Percentiles rank a stretch among this genome's conserved stretches.
Evolutionary conservation across 1,139 yeast genomes (phyloP).

Genomic region (Pichia sp.): DNA sequence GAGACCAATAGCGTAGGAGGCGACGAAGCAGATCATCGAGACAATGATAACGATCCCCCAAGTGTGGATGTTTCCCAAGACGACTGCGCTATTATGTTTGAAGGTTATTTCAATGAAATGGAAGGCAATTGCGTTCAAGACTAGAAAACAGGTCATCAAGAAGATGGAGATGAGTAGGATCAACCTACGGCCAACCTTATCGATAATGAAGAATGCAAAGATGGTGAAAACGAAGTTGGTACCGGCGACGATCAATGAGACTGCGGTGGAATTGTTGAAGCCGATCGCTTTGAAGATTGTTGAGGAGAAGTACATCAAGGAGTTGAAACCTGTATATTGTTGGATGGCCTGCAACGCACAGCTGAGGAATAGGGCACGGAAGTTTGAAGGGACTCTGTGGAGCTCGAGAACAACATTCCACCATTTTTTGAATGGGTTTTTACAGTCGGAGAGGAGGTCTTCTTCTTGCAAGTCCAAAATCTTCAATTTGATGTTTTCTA

Average conservation of each 20-base stretch:
- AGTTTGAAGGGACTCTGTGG: conserved; percentile 73
- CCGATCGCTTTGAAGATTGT: conserved; percentile 89
- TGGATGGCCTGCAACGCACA: conserved; percentile 94
- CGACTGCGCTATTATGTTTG: conserved; percentile 42
- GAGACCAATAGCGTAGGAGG: conserved; percentile 86
- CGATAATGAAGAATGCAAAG: conserved; percentile 79
- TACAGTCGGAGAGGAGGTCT: conserved; percentile 47
- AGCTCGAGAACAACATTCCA: conserved; percentile 64
- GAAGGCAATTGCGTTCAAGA: conserved; percentile 82
- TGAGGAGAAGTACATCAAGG: conserved; percentile 89
- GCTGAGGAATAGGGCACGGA: conserved; percentile 81
- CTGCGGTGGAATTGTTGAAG: conserved; percentile 80
- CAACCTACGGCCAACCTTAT: conserved; percentile 77
- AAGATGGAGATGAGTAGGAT: conserved; percentile 73
- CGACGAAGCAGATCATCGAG: conserved; percentile 82
- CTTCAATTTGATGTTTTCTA: conserved; percentile 52
- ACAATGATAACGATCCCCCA: conserved; percentile 88
- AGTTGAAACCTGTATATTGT: conserved; percentile 93
- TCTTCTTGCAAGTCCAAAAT: conserved; percentile 54
- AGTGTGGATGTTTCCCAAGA: conserved; percentile 47
- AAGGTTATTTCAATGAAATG: conserved; percentile 68
- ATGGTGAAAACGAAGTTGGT: conserved; percentile 84
- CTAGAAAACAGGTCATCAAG: conserved; percentile 72
- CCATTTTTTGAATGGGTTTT: conserved; percentile 46
- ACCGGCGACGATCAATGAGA: conserved; percentile 88